These are phyloP conservation scores for Thelonectria blattea DNA, from an alignment of 2,329 filamentous ascomycete species.

Conservation along the genomic window DNA sequence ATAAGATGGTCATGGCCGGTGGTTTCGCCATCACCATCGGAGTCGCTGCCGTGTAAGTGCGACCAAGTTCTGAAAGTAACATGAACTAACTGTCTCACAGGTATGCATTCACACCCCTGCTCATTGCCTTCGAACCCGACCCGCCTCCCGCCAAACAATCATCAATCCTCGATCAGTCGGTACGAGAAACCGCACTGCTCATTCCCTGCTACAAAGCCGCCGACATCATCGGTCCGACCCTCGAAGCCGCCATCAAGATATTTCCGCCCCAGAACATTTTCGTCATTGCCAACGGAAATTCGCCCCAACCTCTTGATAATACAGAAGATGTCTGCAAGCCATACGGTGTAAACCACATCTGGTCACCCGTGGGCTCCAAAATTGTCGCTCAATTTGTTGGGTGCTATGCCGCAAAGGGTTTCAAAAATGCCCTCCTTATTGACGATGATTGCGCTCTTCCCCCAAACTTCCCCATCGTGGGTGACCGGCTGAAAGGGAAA, in stretches of 20 bases:
- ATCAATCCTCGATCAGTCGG: neutral
- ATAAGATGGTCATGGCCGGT: constrained; percentile 10
- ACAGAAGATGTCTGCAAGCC: constrained; percentile 16
- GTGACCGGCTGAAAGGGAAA: constrained; percentile 9
- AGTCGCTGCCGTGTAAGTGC: constrained; percentile 12
- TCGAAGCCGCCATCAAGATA: constrained; percentile 14
- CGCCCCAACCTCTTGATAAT: constrained; percentile 15
- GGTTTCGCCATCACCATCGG: constrained; percentile 5
- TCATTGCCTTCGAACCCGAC: constrained; percentile 11
- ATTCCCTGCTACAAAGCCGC: constrained; percentile 25
- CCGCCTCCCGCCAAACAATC: neutral
- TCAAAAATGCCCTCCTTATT: constrained; percentile 19
- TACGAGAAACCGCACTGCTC: constrained; percentile 12
- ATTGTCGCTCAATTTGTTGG: constrained; percentile 23
- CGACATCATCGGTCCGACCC: constrained; percentile 14
- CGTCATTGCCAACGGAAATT: constrained; percentile 25
- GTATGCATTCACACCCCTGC: constrained; percentile 12
- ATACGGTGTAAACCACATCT: constrained; percentile 20
- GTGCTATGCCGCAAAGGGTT: constrained; percentile 9
- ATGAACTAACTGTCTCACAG: neutral
- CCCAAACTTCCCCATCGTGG: constrained; percentile 16
- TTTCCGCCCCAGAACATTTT: constrained; percentile 19
- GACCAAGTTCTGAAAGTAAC: neutral
- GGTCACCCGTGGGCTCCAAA: constrained; percentile 23
- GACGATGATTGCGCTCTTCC: constrained; percentile 21